A percentile compares a stretch with the other conserved stretches of the same genome.
Conservation (phyloP, 2,329 filamentous ascomycete genomes). For the Sclerotinia subarctica region DNA sequence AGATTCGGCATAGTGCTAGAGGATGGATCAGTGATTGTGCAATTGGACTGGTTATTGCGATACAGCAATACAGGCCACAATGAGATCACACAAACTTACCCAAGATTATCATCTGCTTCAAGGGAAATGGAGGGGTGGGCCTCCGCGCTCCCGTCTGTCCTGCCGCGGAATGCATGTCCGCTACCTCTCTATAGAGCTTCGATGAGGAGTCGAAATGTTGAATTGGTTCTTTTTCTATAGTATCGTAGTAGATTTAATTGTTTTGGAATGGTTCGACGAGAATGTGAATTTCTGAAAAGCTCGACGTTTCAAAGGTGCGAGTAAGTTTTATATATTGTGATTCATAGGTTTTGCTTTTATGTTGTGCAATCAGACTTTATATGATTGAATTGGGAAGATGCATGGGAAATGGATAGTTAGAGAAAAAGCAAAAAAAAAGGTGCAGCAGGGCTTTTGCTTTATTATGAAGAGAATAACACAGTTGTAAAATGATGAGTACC, state of each 20-base stretch:
- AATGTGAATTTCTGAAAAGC: not conserved
- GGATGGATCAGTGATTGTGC: not conserved
- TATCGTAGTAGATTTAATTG: not conserved
- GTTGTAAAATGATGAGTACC: constrained; percentile 5
- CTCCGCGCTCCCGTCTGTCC: constrained; percentile 36
- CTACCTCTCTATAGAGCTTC: constrained; percentile 21
- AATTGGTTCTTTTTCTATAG: not conserved
- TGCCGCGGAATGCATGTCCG: constrained; percentile 29
- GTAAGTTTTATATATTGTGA: constrained; percentile 14
- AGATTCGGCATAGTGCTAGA: constrained; percentile 86
- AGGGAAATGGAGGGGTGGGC: constrained; percentile 42
- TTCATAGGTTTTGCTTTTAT: constrained; percentile 7
- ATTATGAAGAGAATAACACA: constrained; percentile 9
- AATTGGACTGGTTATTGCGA: constrained; percentile 2
- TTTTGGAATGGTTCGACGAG: not conserved
- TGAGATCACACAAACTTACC: constrained; percentile 42
- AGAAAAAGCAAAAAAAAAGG: constrained; percentile 14
- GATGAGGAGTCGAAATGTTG: constrained; percentile 16
- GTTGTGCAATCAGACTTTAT: constrained; percentile 21
- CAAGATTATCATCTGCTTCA: constrained; percentile 51
- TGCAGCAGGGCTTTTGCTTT: constrained; percentile 13
- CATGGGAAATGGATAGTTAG: not conserved
- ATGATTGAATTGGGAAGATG: constrained; percentile 16
- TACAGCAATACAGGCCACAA: not conserved
- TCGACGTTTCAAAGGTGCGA: not conserved